Percentiles rank a stretch among this genome's conserved stretches.
These are phyloP conservation scores for Gnaphalium uliginosum DNA, from an alignment of 129 eudicot species.

Conservation along the genomic window DNA sequence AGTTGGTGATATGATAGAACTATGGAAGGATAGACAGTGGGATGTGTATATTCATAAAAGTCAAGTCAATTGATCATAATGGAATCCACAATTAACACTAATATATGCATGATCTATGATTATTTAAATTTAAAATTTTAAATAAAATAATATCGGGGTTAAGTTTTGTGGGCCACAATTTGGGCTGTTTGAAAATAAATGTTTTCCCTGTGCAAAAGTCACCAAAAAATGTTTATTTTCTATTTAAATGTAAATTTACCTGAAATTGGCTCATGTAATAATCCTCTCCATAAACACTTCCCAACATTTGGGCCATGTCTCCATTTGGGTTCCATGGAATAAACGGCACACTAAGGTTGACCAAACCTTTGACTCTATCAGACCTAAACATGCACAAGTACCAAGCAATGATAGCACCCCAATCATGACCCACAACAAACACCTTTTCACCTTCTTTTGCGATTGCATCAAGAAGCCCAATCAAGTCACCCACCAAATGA, in stretches of 20 bases:
- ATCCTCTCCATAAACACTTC: conserved; percentile 33
- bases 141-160: too few relatives aligned
- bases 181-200: too few relatives aligned
- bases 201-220: not conserved
- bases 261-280: conserved; percentile 41
- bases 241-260: too few relatives aligned
- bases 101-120: too few relatives aligned
- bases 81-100: too few relatives aligned
- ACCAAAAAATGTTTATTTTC: too few relatives aligned
- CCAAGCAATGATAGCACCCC: conserved; percentile 56
- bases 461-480: conserved; percentile 28
- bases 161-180: too few relatives aligned
- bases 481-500: conserved; percentile 37
- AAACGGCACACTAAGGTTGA: conserved; percentile 36
- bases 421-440: conserved; percentile 46
- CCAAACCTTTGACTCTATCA: conserved; percentile 39
- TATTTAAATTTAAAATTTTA: too few relatives aligned
- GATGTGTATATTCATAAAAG: too few relatives aligned
- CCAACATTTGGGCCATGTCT: conserved; percentile 15
- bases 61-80: too few relatives aligned
- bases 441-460: conserved; percentile 24
- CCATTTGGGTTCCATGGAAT: conserved; percentile 29
- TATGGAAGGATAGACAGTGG: too few relatives aligned
- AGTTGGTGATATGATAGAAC: too few relatives aligned
- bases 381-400: conserved; percentile 41